These are phyloP conservation scores for Anaeramoeba flamelloides DNA, from an alignment of 78 protist species.

Conservation along the genomic window DNA sequence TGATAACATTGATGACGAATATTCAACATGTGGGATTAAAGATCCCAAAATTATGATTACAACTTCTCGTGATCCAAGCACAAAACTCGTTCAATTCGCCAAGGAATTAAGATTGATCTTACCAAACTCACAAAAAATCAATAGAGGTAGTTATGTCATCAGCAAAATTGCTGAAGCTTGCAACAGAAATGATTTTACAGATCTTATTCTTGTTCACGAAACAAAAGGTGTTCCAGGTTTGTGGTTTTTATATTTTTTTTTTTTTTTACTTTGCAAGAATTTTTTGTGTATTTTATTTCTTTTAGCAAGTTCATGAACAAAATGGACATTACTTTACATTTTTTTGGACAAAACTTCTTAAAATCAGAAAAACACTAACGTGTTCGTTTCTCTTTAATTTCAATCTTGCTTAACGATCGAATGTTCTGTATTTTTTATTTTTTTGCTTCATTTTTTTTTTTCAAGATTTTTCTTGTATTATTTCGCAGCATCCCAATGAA, in stretches of 20 bases:
- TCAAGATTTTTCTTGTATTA: too few species aligned
- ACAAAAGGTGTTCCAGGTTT: constrained; percentile 82
- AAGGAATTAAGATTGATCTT: constrained; percentile 75
- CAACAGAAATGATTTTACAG: constrained; percentile 71
- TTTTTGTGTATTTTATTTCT: not conserved
- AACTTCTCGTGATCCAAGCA: constrained; percentile 81
- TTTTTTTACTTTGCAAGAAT: not conserved
- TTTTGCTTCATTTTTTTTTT: too few species aligned
- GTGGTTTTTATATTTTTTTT: not conserved
- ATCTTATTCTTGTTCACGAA: constrained; percentile 88
- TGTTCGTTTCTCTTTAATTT: too few species aligned
- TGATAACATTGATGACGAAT: constrained; percentile 83
- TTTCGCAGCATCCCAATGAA: too few species aligned
- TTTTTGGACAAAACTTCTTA: too few species aligned
- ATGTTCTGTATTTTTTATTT: too few species aligned
- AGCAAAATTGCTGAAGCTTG: constrained; percentile 67
- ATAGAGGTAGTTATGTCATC: constrained; percentile 68
- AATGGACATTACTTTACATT: constrained; percentile 1
- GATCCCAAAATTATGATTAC: constrained; percentile 89
- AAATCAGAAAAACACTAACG: too few species aligned
- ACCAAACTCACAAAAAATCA: constrained; percentile 80
- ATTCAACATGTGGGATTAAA: constrained; percentile 69
- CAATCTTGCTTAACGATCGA: too few species aligned
- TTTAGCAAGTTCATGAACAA: constrained; percentile 1
- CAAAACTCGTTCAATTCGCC: constrained; percentile 65